Base-by-base conservation (phyloP, 495 filamentous ascomycete genomes). In the Mycothermus thermophilus region DNA sequence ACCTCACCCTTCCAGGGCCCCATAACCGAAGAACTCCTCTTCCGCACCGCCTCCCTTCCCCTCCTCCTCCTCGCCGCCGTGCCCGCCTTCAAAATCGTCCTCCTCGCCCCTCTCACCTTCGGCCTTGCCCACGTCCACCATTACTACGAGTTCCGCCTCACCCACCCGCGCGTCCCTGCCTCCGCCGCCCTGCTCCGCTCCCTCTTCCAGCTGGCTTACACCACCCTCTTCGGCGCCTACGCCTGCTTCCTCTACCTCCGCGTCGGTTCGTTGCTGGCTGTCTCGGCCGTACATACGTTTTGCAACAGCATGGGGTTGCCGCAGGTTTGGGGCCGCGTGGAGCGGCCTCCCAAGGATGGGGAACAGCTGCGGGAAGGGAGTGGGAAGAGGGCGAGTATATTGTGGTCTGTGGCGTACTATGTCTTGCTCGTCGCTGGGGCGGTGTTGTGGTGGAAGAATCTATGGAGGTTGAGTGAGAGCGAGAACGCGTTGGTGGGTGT, bases 81-180 rank as follows among this genome's bases (percentile, higher is more conserved):
- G 5, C 59, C 71, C 3, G 55, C 75, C 2, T 57, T 55, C 0
- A 62, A 58, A 4, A 75, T 82, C 43, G 66, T 94, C 47, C 84
- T 90, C 55, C 53, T 83, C 6, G 75, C 81, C 0, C 90, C 90
- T 2, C 57, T 96, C 8, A 81, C 93, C 58, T 97, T 97, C 54
- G 90, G 92, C 35, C 80, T 97, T 32, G 83, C 87, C 8, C 90
- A 97, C 61, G 56, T 93, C 18, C 88, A 97, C 58, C 90, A 96
- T 60, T 83, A 86, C 57, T 93, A 94, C 60, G 90, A 97, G 60
- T 95, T 88, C 62, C 73, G 76, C 20, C 61, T 93, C 8, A 80
- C 77, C 1, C 72, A 93, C 48, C 84, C 88, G 11, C 63, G 74
- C 41, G 75, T 77, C 2, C 66, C 79, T 4, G 43, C 72, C 9